Evolutionary conservation across 352 stramenopile species (phyloP).

Genomic region (Albugo laibachii): DNA sequence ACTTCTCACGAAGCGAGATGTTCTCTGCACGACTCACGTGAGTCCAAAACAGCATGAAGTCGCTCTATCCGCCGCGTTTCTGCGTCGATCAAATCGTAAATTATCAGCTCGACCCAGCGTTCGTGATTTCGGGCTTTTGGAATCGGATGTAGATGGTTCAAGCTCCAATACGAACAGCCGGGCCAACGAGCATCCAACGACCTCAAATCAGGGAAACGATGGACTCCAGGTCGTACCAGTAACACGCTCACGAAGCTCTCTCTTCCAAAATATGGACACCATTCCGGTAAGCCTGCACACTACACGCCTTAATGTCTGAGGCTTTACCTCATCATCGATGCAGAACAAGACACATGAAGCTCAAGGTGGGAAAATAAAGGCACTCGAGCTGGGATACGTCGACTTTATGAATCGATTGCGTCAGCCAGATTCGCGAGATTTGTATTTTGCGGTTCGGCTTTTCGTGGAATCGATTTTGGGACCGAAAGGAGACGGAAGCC

Average conservation of each 20-base stretch:
- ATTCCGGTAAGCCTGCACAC: too few relatives aligned
- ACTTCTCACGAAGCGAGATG: too few relatives aligned
- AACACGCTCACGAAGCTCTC: constrained; percentile 3
- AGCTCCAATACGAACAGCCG: not conserved
- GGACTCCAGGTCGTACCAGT: constrained; percentile 2
- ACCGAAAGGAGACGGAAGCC: constrained; percentile 45
- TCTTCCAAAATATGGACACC: constrained; percentile 35
- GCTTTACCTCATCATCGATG: too few relatives aligned
- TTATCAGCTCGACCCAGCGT: constrained; percentile 42
- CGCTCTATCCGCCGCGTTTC: constrained; percentile 37
- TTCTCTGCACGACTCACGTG: not conserved
- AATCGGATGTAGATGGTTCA: constrained; percentile 10
- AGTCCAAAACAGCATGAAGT: constrained; percentile 2
- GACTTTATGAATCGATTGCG: constrained; percentile 61
- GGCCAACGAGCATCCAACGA: not conserved
- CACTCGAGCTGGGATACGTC: constrained; percentile 42
- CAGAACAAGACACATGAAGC: constrained; percentile 9
- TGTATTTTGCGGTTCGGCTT: constrained; percentile 46
- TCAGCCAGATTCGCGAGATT: constrained; percentile 41
- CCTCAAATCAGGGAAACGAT: not conserved
- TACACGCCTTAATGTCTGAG: too few relatives aligned
- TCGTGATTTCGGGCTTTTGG: constrained; percentile 52
- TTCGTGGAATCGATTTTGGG: constrained; percentile 65
- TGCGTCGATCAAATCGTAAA: constrained; percentile 32
- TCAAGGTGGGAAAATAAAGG: constrained; percentile 10